Percentiles rank a stretch among this genome's conserved stretches.
These are phyloP conservation scores for Aspergillus terreus DNA, from an alignment of 2,329 filamentous ascomycete species.

Conservation along the genomic window DNA sequence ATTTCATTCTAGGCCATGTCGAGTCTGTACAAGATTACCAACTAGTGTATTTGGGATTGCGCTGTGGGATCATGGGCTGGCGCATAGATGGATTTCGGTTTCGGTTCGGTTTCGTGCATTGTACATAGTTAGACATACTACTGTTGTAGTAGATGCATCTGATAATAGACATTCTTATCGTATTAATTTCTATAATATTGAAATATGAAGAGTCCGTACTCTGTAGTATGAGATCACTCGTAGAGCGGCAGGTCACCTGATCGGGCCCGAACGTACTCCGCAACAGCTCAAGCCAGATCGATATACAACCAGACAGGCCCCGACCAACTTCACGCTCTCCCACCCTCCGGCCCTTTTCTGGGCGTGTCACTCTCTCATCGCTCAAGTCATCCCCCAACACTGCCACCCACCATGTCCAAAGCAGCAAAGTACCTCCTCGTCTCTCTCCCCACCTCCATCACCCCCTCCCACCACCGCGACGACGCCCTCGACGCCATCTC, in stretches of 20 bases:
- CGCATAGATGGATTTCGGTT: constrained; percentile 7
- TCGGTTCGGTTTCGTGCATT: neutral
- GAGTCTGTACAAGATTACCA: constrained; percentile 22
- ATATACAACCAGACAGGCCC: neutral
- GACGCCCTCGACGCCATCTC: constrained; percentile 76
- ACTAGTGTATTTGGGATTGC: neutral
- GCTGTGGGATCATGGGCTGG: constrained; percentile 1
- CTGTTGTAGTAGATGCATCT: neutral
- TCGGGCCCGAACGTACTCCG: constrained; percentile 10
- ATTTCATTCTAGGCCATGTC: constrained; percentile 15
- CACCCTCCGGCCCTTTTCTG: neutral
- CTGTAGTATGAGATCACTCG: too few species aligned
- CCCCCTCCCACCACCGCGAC: constrained; percentile 73
- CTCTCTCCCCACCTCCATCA: constrained; percentile 83
- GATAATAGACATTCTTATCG: neutral
- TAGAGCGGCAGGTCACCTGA: neutral
- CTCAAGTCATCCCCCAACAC: neutral
- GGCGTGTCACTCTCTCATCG: neutral
- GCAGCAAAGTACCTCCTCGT: constrained; percentile 73
- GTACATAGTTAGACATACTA: constrained; percentile 2
- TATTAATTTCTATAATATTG: too few species aligned
- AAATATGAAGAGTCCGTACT: too few species aligned
- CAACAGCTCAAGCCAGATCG: neutral
- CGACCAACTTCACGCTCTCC: constrained; percentile 4
- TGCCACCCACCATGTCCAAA: constrained; percentile 38